A percentile compares a stretch with the other conserved stretches of the same genome.
These are phyloP conservation scores for Eimeria brunetti DNA, from an alignment of 169 alveolate species.

Conservation along the genomic window DNA sequence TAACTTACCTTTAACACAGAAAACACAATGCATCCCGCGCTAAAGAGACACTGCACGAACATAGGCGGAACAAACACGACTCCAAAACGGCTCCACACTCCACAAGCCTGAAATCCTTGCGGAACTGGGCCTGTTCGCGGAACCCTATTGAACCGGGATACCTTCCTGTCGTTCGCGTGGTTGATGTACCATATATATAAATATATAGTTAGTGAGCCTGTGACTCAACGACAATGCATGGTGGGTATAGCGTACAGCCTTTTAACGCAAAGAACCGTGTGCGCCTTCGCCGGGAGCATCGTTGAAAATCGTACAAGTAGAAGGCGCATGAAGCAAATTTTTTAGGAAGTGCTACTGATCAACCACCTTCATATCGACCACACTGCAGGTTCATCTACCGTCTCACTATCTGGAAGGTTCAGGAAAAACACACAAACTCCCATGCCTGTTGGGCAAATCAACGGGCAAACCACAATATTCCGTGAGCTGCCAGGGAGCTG, in stretches of 20 bases:
- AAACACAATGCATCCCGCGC: neutral
- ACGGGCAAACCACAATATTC: neutral
- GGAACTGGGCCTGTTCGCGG: neutral
- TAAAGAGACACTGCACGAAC: neutral
- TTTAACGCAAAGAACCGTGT: neutral
- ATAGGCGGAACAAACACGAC: neutral
- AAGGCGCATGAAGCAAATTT: neutral
- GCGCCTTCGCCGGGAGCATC: neutral
- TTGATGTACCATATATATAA: neutral
- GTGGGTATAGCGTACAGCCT: neutral
- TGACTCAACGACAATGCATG: neutral
- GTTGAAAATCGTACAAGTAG: neutral
- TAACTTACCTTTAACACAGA: neutral
- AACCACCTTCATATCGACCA: neutral
- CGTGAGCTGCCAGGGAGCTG: neutral
- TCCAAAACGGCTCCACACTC: neutral
- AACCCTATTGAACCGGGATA: neutral
- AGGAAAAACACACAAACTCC: neutral
- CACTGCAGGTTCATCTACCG: neutral
- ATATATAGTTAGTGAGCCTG: neutral
- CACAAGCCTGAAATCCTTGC: neutral
- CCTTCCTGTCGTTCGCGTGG: neutral
- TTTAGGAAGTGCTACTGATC: neutral
- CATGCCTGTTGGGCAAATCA: neutral
- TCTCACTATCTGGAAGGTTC: neutral